Evolutionary conservation across 2,329 filamentous ascomycete genomes (phyloP).

Genomic region (Incumbomyces lentus): DNA sequence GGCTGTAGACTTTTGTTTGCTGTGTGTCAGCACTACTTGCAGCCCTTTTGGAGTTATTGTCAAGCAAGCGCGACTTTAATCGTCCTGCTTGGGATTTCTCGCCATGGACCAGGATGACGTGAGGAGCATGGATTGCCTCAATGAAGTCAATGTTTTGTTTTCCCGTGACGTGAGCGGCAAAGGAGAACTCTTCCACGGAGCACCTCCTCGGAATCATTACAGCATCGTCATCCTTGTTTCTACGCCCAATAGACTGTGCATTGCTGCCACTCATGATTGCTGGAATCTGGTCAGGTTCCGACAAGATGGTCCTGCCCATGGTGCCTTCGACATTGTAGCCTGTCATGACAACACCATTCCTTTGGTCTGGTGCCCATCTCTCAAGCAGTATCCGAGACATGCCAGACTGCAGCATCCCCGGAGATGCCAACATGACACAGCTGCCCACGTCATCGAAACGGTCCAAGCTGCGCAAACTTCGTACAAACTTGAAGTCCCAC

Average conservation of each 20-base stretch:
- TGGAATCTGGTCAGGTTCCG: constrained; percentile 88
- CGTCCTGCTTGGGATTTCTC: constrained; percentile 98
- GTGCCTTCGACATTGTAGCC: constrained; percentile 98
- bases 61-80: constrained; percentile 84
- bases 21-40: constrained; percentile 50
- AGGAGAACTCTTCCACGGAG: constrained; percentile 87
- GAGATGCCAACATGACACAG: constrained; percentile 94
- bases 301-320: constrained; percentile 92
- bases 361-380: constrained; percentile 88
- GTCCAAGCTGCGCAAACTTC: constrained; percentile 83
- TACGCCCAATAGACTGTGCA: constrained; percentile 45
- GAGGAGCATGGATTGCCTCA: constrained; percentile 80
- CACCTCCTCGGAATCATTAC: constrained; percentile 86
- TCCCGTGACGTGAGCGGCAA: constrained; percentile 93
- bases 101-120: constrained; percentile 93
- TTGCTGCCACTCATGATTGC: constrained; percentile 77
- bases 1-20: constrained; percentile 87
- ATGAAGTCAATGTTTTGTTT: constrained; percentile 95
- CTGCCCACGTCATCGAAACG: constrained; percentile 91
- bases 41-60: constrained; percentile 56
- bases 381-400: constrained; percentile 88
- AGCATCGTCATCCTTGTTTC: constrained; percentile 60
- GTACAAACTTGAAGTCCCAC: constrained; percentile 94
- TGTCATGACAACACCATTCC: constrained; percentile 97
- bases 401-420: constrained; percentile 96